Percentiles rank a stretch among this genome's conserved stretches.
phyloP scores from a whole-genome alignment of 345 rosid genomes.

The Microcos paniculata region DNA sequence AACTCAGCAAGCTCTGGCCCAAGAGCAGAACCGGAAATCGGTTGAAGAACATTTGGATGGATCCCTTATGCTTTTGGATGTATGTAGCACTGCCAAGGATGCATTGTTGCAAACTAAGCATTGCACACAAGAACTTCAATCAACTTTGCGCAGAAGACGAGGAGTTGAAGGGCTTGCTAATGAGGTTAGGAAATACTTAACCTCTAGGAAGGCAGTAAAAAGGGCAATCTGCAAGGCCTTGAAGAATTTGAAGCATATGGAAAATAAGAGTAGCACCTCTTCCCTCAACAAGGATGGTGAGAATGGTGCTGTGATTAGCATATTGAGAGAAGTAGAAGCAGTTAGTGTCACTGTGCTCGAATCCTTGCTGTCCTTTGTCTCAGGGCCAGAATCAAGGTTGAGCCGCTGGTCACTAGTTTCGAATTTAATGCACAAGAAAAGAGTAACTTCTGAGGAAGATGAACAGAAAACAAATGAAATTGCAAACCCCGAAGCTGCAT shows the following conservation, averaged over 20 bases:
- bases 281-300: slow-evolving; percentile 7
- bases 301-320: neutral
- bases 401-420: slow-evolving; percentile 34
- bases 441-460: slow-evolving; percentile 26
- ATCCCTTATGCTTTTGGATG: slow-evolving; percentile 28
- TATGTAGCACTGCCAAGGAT: slow-evolving; percentile 31
- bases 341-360: slow-evolving; percentile 24
- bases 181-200: too few species aligned
- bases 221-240: slow-evolving; percentile 39
- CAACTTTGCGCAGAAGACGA: too few species aligned
- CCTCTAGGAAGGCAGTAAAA: slow-evolving; percentile 35
- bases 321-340: slow-evolving; percentile 33
- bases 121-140: too few species aligned
- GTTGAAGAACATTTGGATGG: slow-evolving; percentile 29
- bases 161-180: too few species aligned
- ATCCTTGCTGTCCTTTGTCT: slow-evolving; percentile 36
- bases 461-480: too few species aligned
- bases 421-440: slow-evolving; percentile 32
- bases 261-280: slow-evolving; percentile 13
- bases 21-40: slow-evolving; percentile 8
- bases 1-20: slow-evolving; percentile 20
- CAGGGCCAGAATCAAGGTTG: slow-evolving; percentile 29
- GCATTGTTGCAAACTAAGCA: slow-evolving; percentile 6
- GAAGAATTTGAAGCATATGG: slow-evolving; percentile 23
- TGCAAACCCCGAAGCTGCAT: too few species aligned